Percentiles rank a stretch among this genome's conserved stretches.
These are phyloP conservation scores for Dactylonectria estremocensis DNA, from an alignment of 2,329 filamentous ascomycete genomes.

Conservation along the genomic window DNA sequence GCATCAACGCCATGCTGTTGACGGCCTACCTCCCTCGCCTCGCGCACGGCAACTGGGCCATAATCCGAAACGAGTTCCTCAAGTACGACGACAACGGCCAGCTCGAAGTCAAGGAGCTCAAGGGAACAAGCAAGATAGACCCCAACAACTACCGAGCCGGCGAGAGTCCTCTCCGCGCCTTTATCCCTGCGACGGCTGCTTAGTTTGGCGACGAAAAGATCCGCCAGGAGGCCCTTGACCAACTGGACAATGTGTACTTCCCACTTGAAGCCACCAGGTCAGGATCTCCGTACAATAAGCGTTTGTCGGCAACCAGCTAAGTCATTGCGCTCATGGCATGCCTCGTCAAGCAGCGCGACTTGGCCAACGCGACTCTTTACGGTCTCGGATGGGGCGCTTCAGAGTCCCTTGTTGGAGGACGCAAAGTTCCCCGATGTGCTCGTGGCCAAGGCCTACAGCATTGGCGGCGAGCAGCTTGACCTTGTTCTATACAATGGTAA, in stretches of 20 bases:
- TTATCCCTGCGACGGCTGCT: slow-evolving; percentile 25
- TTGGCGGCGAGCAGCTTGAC: slow-evolving; percentile 26
- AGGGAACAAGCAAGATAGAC: slow-evolving; percentile 29
- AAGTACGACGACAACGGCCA: slow-evolving; percentile 14
- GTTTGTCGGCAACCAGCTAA: slow-evolving; percentile 25
- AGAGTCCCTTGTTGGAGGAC: slow-evolving; percentile 19
- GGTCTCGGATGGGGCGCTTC: slow-evolving; percentile 14
- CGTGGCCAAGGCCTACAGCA: slow-evolving; percentile 28
- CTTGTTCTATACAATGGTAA: slow-evolving; percentile 31
- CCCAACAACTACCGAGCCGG: slow-evolving; percentile 21
- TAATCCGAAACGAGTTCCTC: slow-evolving; percentile 30
- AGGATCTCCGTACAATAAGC: slow-evolving; percentile 26
- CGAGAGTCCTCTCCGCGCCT: slow-evolving; percentile 19
- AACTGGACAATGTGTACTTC: slow-evolving; percentile 30
- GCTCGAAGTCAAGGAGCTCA: slow-evolving; percentile 23
- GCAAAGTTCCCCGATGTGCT: slow-evolving; percentile 28
- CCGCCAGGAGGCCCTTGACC: slow-evolving; percentile 24
- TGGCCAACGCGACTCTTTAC: slow-evolving; percentile 26
- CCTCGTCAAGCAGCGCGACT: slow-evolving; percentile 24
- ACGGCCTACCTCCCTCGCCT: slow-evolving; percentile 30
- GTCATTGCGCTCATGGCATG: slow-evolving; percentile 30
- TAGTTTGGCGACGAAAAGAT: slow-evolving; percentile 31
- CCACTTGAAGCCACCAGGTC: slow-evolving; percentile 26
- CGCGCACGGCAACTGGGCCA: slow-evolving; percentile 30
- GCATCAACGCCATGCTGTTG: slow-evolving; percentile 29